Base-by-base conservation (phyloP, 2,329 filamentous ascomycete species). In the Ceratocystis harringtonii region DNA sequence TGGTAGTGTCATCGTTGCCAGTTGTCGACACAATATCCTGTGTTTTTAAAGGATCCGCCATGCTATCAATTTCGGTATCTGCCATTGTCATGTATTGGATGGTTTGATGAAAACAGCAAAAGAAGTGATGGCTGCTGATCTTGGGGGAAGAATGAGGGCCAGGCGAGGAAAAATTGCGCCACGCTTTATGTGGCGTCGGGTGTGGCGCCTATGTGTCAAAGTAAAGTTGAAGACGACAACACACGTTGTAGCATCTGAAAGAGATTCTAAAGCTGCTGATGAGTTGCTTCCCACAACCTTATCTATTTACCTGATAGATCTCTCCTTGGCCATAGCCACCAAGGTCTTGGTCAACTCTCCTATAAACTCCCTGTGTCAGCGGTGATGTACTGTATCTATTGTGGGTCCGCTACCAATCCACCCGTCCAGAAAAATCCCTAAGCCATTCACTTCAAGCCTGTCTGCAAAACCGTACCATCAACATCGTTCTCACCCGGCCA, bases 61-160 rank as follows among this genome's bases (percentile, higher is more conserved):
- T 15, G n/a, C 43, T 28, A 15, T 62, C 57, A 28, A 50, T 52
- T 41, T 66, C 65, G 28, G 25, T 55, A 41, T 62, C 44, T 19
- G 52, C 52, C 52, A 63, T 64, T 30, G 48, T 58, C 28, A 8
- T 36, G 45, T 15, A 48, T 55, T 36, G 32, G 25, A 41, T 30
- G 48, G 28, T 25, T 25, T 57, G 61, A 19, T 48, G 48, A 48
- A 36, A 28, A 30, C 10, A 44, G 19, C 22, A 17, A 45, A 41
- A 28, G 45, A 15, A 43, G 48, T 17, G 22, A 19, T 60, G 61
- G 69, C 55, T 71, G 70, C 25, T 67, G 25, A n/a, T 15, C 36
- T 41, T 41, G 36, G 10, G 10, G 12, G 44, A 22, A 50, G 32
- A 55, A 36, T n/a, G 36, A 32, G n/a, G 17, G n/a, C 50, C 50